A percentile compares a stretch with the other conserved stretches of the same genome.
Conservation (phyloP, 177 flowering plant species). For the Vitis hybrid region DNA sequence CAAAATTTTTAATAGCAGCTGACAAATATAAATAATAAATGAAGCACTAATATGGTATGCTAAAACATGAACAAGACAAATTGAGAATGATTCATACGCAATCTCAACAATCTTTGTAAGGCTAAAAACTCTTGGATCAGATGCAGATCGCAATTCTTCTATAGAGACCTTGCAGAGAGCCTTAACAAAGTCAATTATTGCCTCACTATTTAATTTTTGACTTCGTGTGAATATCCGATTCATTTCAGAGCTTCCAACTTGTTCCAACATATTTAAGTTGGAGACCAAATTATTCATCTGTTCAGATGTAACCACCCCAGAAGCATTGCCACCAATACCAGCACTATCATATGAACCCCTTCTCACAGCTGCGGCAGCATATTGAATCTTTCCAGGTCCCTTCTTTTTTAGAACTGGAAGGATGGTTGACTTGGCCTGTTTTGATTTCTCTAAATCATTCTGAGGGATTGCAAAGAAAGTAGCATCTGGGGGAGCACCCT, state of each 20-base stretch:
- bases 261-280: constrained; percentile 95
- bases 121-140: constrained; percentile 98
- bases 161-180: constrained; percentile 98
- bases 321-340: constrained; percentile 76
- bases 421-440: constrained; percentile 63
- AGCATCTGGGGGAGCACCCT: constrained; percentile 99
- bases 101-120: constrained; percentile 99
- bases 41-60: background rate
- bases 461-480: constrained; percentile 85
- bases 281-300: constrained; percentile 93
- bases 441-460: constrained; percentile 85
- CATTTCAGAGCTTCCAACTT: constrained; percentile 95
- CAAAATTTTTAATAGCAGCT: constrained; percentile 1
- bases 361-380: constrained; percentile 80
- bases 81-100: constrained; percentile 62
- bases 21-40: background rate
- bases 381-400: constrained; percentile 84
- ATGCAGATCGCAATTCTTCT: constrained; percentile 89
- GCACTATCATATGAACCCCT: constrained; percentile 99
- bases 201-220: constrained; percentile 94
- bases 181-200: constrained; percentile 94
- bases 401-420: constrained; percentile 93
- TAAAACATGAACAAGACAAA: constrained; percentile 1
- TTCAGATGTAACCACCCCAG: constrained; percentile 79
- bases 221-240: constrained; percentile 90